A percentile compares a stretch with the other conserved stretches of the same genome.
These are phyloP conservation scores for Crithidia sp. DNA, from an alignment of 208 protist species.

Conservation along the genomic window DNA sequence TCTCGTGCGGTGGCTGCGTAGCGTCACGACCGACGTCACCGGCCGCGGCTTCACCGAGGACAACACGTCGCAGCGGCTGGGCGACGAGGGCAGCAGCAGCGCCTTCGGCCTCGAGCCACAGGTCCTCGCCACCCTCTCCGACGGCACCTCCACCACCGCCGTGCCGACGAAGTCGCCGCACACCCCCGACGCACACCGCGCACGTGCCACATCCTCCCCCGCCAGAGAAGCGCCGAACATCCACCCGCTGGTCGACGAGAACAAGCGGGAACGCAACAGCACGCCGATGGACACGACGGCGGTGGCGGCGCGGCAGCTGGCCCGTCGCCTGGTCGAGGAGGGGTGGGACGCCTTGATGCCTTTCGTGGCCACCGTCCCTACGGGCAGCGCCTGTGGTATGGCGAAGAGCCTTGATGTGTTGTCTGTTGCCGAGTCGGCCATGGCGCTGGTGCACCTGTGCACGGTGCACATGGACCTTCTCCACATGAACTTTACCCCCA, in stretches of 20 bases:
- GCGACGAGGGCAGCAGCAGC: slow-evolving; percentile 6
- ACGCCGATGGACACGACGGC: slow-evolving; percentile 12
- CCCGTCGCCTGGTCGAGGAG: slow-evolving; percentile 9
- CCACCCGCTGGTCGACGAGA: slow-evolving; percentile 7
- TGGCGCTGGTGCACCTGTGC: slow-evolving; percentile 74
- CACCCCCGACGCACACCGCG: slow-evolving; percentile 1
- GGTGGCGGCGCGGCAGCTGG: slow-evolving; percentile 9
- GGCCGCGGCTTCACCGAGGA: background rate
- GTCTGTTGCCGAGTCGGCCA: slow-evolving; percentile 40
- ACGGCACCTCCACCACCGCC: background rate
- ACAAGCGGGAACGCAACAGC: background rate
- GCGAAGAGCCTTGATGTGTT: slow-evolving; percentile 77
- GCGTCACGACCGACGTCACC: slow-evolving; percentile 7
- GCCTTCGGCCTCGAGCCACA: slow-evolving; percentile 1
- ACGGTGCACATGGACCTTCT: slow-evolving; percentile 71
- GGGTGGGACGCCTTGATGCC: slow-evolving; percentile 64
- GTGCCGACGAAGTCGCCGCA: slow-evolving; percentile 1
- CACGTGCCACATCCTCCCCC: background rate
- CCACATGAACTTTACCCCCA: slow-evolving; percentile 53
- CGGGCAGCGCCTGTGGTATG: slow-evolving; percentile 86
- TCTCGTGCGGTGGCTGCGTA: slow-evolving; percentile 40
- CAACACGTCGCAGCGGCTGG: slow-evolving; percentile 2
- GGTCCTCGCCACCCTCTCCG: slow-evolving; percentile 9
- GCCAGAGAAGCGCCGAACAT: background rate
- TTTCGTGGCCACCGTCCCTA: slow-evolving; percentile 74